Evolutionary conservation across 2,329 filamentous ascomycete species (phyloP).

Genomic region (Alternaria conjuncta): DNA sequence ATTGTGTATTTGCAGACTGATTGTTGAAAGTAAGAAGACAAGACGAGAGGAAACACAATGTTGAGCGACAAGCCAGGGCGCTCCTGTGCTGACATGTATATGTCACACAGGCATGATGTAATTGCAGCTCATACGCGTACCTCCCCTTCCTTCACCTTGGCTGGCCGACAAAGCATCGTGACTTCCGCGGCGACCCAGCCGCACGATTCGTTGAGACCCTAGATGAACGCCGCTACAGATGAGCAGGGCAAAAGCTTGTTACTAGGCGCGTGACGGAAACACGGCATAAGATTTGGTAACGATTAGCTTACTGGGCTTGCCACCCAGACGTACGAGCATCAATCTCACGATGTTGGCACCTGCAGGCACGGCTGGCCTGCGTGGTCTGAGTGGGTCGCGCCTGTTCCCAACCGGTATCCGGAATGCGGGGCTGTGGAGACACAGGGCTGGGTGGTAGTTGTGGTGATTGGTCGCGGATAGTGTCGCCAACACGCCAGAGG

Average conservation of each 20-base stretch:
- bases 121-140: slow-evolving; percentile 4
- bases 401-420: neutral
- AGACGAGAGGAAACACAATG: neutral
- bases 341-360: slow-evolving; percentile 6
- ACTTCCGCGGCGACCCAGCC: neutral
- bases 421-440: slow-evolving; percentile 3
- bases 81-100: neutral
- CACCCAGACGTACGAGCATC: neutral
- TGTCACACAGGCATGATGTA: slow-evolving; percentile 14
- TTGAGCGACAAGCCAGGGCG: neutral
- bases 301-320: neutral
- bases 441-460: neutral
- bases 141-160: slow-evolving; percentile 8
- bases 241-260: neutral
- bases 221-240: neutral
- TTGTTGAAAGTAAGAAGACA: neutral
- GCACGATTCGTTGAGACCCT: neutral
- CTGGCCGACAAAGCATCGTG: slow-evolving; percentile 10
- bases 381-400: neutral
- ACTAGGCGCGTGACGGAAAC: neutral
- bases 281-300: neutral
- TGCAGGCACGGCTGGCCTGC: neutral
- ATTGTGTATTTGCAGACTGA: neutral
- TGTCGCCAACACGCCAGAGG: neutral
- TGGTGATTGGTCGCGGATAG: neutral